Percentiles rank a stretch among this genome's conserved stretches.
Conservation (phyloP, 208 protist genomes). For the Acanthamoeba lenticulata region DNA sequence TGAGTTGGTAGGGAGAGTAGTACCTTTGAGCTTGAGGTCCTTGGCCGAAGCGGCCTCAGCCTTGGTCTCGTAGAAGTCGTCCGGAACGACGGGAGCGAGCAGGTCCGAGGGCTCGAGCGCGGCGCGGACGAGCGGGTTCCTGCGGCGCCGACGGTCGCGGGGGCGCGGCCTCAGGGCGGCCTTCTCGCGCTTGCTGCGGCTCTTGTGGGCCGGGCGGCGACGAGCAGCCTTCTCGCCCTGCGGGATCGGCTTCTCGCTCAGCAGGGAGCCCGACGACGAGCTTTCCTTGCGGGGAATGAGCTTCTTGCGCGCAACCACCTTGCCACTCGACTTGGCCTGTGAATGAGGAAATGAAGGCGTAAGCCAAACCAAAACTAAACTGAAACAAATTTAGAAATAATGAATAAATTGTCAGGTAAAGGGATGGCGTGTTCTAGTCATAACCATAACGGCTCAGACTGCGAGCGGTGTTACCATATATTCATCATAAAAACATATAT, state of each 20-base stretch:
- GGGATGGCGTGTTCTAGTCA: background rate
- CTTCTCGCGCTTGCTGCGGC: slow-evolving; percentile 13
- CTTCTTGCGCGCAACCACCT: slow-evolving; percentile 5
- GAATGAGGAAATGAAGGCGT: background rate
- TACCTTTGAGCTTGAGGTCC: slow-evolving; percentile 18
- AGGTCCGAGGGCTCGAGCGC: slow-evolving; percentile 9
- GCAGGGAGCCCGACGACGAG: background rate
- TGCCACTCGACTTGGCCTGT: slow-evolving; percentile 6
- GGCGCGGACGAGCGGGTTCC: background rate
- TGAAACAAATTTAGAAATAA: background rate
- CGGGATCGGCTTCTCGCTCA: slow-evolving; percentile 3
- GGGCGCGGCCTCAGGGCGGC: background rate
- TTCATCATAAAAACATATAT: slow-evolving; percentile 2
- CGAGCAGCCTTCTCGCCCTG: background rate
- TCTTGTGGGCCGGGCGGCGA: background rate
- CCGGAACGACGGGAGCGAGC: background rate
- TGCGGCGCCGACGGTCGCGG: background rate
- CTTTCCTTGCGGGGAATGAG: background rate
- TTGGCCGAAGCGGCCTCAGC: slow-evolving; percentile 39
- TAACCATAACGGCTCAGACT: background rate
- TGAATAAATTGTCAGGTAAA: background rate
- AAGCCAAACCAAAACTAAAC: too few species aligned
- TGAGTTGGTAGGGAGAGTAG: background rate
- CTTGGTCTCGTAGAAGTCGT: slow-evolving; percentile 18
- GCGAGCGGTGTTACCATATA: slow-evolving; percentile 2